Evolutionary conservation across 441 rosid species (phyloP).

Genomic region (Mallotus repandus): DNA sequence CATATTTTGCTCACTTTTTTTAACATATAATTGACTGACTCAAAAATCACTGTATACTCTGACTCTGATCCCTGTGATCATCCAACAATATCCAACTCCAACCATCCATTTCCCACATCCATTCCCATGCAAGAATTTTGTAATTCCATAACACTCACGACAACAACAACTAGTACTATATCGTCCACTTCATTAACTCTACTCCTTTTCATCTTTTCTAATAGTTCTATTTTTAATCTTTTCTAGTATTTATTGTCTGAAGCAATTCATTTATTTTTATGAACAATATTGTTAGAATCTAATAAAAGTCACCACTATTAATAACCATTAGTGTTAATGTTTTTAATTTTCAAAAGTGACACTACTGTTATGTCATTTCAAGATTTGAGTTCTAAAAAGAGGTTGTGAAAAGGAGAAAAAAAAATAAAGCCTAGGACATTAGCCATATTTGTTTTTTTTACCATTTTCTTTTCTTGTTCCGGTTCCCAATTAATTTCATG

Average conservation of each 20-base stretch:
- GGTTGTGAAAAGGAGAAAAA: no score
- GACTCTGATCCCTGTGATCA: conserved; percentile 15
- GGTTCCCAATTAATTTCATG: conserved; percentile 25
- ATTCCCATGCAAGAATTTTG: conserved; percentile 21
- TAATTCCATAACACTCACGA: neutral
- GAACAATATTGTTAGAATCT: no score
- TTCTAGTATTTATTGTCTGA: no score
- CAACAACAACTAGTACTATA: conserved; percentile 17
- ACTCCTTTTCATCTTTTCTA: no score
- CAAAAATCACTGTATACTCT: conserved; percentile 10
- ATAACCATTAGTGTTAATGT: no score
- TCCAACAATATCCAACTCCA: no score
- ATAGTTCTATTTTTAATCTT: no score
- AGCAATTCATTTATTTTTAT: no score
- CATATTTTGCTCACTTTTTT: neutral
- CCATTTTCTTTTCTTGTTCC: neutral
- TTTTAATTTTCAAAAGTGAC: neutral
- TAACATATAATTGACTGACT: conserved; percentile 10
- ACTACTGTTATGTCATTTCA: neutral
- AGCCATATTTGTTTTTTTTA: neutral
- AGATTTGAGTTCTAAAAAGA: no score
- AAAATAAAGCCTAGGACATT: neutral
- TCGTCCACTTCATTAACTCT: conserved; percentile 10
- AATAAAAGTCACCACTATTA: no score
- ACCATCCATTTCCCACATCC: conserved; percentile 29